phyloP scores from a whole-genome alignment of 2,329 filamentous ascomycete species.

The Fusarium euwallaceae region DNA sequence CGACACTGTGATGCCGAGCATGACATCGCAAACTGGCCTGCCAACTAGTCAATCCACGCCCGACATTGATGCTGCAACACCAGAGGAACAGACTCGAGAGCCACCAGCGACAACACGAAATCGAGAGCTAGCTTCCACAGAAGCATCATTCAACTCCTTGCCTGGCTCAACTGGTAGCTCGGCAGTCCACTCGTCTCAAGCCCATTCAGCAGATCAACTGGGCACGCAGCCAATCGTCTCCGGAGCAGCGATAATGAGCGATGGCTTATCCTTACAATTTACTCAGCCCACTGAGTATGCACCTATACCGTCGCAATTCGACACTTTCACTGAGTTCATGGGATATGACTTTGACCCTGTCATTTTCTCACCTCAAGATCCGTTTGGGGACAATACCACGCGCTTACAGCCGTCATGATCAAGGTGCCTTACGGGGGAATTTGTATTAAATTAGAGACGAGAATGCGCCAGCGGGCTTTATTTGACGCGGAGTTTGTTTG shows the following conservation, averaged over 20 bases:
- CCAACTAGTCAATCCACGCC: background rate
- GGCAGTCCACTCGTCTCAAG: background rate
- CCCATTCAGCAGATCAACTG: background rate
- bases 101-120: background rate
- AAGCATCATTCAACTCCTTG: background rate
- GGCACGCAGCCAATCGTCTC: background rate
- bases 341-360: background rate
- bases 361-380: background rate
- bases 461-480: too few relatives aligned
- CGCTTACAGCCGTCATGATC: background rate
- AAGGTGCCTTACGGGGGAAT: background rate
- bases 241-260: background rate
- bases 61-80: background rate
- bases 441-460: background rate
- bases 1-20: constrained; percentile 8
- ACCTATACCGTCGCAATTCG: background rate
- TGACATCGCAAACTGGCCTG: background rate
- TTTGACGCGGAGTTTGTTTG: background rate
- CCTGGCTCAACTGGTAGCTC: background rate
- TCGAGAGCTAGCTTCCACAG: background rate
- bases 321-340: background rate
- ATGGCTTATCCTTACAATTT: background rate
- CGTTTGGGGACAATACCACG: background rate
- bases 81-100: background rate
- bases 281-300: background rate